phyloP scores from a whole-genome alignment of 2,329 filamentous ascomycete species.

The Colletotrichum euphorbiae region DNA sequence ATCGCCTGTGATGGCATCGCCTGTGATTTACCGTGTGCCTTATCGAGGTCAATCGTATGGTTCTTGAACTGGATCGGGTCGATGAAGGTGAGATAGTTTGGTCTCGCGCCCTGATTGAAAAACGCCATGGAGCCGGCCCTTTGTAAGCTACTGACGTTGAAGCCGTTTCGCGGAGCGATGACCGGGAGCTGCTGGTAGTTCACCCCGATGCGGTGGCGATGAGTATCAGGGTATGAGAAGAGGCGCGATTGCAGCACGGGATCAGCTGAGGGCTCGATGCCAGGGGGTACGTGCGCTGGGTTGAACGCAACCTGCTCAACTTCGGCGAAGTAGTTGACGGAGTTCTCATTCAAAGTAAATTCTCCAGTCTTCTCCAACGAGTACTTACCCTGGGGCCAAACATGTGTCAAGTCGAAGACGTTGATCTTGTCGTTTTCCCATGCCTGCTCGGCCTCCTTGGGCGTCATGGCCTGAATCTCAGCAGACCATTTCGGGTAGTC shows the following conservation, averaged over 20 bases:
- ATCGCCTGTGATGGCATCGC: conserved; percentile 52
- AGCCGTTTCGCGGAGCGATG: conserved; percentile 65
- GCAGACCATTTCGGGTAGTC: conserved; percentile 63
- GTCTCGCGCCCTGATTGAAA: conserved; percentile 43
- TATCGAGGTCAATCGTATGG: conserved; percentile 52
- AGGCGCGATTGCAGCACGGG: conserved; percentile 70
- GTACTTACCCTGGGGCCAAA: conserved; percentile 69
- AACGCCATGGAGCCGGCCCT: conserved; percentile 73
- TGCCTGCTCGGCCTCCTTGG: conserved; percentile 58
- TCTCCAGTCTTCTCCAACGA: conserved; percentile 71
- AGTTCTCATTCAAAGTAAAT: conserved; percentile 73
- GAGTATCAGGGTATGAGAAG: conserved; percentile 72
- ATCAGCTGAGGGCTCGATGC: conserved; percentile 71
- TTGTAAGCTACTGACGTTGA: conserved; percentile 73
- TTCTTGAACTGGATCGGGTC: conserved; percentile 50
- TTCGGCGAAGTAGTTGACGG: conserved; percentile 75
- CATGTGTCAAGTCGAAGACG: conserved; percentile 68
- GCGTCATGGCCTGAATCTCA: conserved; percentile 65
- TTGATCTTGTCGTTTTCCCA: conserved; percentile 53
- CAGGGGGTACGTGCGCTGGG: conserved; percentile 72
- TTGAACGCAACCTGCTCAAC: conserved; percentile 76
- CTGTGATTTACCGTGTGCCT: conserved; percentile 52
- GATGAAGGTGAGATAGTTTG: conserved; percentile 41
- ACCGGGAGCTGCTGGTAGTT: conserved; percentile 75
- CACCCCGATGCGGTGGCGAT: conserved; percentile 70